Evolutionary conservation across 169 alveolate species (phyloP).

Genomic region (Cryptosporidium sp.): DNA sequence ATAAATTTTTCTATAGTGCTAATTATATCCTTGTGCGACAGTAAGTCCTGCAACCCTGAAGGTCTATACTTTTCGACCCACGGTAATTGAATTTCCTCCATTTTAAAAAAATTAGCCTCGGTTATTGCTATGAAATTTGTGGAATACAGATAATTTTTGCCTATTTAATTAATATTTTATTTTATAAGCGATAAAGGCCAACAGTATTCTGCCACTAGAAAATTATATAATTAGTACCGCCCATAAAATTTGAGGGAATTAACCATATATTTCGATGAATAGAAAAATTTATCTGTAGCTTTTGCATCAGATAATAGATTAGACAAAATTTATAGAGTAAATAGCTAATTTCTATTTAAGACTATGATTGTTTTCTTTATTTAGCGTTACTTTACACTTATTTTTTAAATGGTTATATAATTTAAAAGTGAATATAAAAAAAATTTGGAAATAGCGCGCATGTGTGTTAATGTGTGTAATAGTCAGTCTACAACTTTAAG

Average conservation of each 20-base stretch:
- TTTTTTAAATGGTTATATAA: neutral
- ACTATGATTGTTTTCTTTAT: neutral
- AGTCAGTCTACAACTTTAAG: slow-evolving; percentile 20
- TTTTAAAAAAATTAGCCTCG: neutral
- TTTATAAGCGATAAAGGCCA: neutral
- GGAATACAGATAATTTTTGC: neutral
- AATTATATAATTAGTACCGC: neutral
- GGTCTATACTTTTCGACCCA: slow-evolving; percentile 98
- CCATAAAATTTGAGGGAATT: neutral
- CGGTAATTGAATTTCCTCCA: slow-evolving; percentile 76
- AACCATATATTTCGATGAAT: neutral
- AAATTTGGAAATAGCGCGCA: slow-evolving; percentile 17
- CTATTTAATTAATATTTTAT: neutral
- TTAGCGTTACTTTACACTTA: neutral
- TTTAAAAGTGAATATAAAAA: neutral
- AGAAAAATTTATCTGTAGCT: neutral
- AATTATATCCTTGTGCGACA: slow-evolving; percentile 94
- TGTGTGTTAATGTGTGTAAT: slow-evolving; percentile 75
- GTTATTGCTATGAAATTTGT: neutral
- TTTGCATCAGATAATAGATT: neutral
- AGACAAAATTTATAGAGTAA: neutral
- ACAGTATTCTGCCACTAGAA: neutral
- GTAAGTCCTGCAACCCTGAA: slow-evolving; percentile 89
- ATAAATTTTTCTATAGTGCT: slow-evolving; percentile 91
- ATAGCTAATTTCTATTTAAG: neutral